phyloP scores from a whole-genome alignment of 1,284 basidiomycete species.

The Ceratobasidium sp. region DNA sequence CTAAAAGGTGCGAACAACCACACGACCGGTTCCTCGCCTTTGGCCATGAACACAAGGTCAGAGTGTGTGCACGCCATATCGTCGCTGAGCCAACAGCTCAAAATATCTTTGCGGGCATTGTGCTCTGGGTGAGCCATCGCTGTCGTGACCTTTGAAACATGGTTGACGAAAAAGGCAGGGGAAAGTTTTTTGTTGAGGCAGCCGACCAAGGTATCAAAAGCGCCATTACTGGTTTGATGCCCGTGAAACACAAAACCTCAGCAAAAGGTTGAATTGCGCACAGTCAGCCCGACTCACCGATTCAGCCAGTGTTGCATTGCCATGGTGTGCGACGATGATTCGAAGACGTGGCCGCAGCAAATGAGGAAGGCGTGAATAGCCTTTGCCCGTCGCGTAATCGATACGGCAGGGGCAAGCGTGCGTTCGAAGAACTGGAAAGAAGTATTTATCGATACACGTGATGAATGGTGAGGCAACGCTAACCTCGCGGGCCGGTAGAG shows the following conservation, averaged over 20 bases:
- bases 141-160: neutral
- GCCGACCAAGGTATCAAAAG: slow-evolving; percentile 1
- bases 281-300: neutral
- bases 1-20: slow-evolving; percentile 18
- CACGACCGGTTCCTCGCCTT: neutral
- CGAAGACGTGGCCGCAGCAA: slow-evolving; percentile 14
- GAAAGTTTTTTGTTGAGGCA: slow-evolving; percentile 9
- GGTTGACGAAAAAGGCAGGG: neutral
- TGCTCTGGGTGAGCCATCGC: neutral
- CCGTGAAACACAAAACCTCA: no score
- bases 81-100: neutral
- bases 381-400: neutral
- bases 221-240: neutral
- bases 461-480: neutral
- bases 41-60: neutral
- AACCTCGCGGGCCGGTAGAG: neutral
- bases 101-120: neutral
- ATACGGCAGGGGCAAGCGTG: neutral
- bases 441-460: neutral
- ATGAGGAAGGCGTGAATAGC: neutral
- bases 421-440: neutral
- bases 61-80: slow-evolving; percentile 2
- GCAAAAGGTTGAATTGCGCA: neutral
- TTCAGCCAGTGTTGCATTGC: slow-evolving; percentile 15
- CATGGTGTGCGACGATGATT: neutral